Percentiles rank a stretch among this genome's conserved stretches.
Evolutionary conservation across 352 stramenopile species (phyloP).

Genomic region (Globisporangium yorkense): DNA sequence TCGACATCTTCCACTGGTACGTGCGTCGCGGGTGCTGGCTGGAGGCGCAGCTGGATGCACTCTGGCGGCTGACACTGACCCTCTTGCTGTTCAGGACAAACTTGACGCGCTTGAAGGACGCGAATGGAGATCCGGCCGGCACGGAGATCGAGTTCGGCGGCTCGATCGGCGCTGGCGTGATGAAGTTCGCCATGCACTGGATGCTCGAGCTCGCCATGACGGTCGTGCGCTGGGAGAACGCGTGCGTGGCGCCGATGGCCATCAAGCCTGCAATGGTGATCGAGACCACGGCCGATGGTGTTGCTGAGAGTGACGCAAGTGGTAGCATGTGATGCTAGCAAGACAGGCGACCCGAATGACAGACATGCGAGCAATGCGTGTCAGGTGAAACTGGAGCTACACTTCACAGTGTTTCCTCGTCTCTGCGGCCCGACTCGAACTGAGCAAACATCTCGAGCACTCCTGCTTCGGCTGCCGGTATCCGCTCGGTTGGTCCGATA

Average conservation of each 20-base stretch:
- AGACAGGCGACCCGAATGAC: too few relatives aligned
- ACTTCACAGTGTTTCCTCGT: too few relatives aligned
- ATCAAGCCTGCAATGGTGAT: conserved; percentile 21
- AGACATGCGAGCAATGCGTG: too few relatives aligned
- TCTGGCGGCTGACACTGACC: neutral
- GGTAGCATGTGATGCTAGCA: too few relatives aligned
- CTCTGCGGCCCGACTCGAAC: too few relatives aligned
- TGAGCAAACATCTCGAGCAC: too few relatives aligned
- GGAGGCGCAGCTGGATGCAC: neutral
- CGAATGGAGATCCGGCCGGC: conserved; percentile 12
- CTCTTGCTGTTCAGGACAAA: conserved; percentile 16
- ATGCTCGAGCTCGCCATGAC: conserved; percentile 79
- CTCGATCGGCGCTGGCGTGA: conserved; percentile 39
- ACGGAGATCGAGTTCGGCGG: conserved; percentile 48
- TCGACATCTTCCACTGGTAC: conserved; percentile 66
- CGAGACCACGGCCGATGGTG: neutral
- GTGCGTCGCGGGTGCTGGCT: neutral
- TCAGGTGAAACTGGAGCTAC: too few relatives aligned
- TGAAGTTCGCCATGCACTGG: conserved; percentile 65
- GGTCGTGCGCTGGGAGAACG: conserved; percentile 60
- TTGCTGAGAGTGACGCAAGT: too few relatives aligned
- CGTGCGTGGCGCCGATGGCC: conserved; percentile 46
- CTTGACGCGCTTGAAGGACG: conserved; percentile 23
- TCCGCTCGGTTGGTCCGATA: too few relatives aligned
- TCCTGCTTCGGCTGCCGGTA: too few relatives aligned